These are phyloP conservation scores for Apiotrichum domesticum DNA, from an alignment of 1,284 basidiomycete genomes.

Conservation along the genomic window DNA sequence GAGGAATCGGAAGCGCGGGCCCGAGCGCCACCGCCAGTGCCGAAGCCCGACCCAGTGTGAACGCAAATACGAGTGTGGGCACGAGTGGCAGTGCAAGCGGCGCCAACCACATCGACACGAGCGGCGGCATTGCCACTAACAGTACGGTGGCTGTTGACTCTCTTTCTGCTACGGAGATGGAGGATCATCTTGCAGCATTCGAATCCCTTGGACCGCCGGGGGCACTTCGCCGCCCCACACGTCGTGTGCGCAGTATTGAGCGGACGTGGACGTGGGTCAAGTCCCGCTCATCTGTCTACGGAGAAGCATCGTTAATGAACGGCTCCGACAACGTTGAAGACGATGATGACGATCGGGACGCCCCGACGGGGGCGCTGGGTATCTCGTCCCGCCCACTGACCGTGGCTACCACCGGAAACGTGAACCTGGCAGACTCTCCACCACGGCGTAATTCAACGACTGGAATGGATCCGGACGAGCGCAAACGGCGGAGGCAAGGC, in stretches of 20 bases:
- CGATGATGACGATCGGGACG: conserved; percentile 1
- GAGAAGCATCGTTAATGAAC: conserved; percentile 10
- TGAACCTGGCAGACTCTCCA: neutral
- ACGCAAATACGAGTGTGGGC: too few relatives aligned
- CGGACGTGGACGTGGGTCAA: conserved; percentile 20
- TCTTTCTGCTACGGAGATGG: conserved; percentile 17
- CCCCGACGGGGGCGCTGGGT: neutral
- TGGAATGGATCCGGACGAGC: conserved; percentile 14
- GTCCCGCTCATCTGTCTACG: conserved; percentile 17
- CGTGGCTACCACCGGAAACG: neutral
- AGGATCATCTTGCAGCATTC: conserved; percentile 13
- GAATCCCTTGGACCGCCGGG: conserved; percentile 16
- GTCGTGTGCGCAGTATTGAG: conserved; percentile 17
- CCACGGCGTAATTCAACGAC: conserved; percentile 2
- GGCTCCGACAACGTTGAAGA: neutral
- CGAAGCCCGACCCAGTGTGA: too few relatives aligned
- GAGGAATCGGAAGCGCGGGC: too few relatives aligned
- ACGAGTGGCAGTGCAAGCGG: too few relatives aligned
- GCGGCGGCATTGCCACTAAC: neutral
- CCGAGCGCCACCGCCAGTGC: too few relatives aligned
- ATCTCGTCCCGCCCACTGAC: neutral
- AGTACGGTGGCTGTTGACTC: conserved; percentile 2
- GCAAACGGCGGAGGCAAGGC: conserved; percentile 12
- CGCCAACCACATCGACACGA: too few relatives aligned
- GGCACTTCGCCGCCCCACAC: conserved; percentile 13